Conservation (phyloP, 2,329 filamentous ascomycete species). For the Colletotrichum sp. region DNA sequence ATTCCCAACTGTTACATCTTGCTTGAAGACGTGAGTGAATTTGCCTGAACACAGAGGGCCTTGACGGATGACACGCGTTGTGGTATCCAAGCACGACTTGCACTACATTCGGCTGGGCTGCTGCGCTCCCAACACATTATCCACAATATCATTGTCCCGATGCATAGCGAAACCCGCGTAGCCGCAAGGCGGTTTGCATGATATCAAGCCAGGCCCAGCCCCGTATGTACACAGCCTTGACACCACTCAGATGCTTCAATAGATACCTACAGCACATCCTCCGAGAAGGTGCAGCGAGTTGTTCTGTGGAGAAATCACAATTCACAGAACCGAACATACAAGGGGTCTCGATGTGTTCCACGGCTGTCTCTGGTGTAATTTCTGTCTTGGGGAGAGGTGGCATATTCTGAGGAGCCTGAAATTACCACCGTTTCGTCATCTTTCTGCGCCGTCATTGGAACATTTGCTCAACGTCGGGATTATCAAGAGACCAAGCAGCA, state of each 20-base stretch:
- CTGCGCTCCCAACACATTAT: background rate
- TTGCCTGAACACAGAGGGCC: background rate
- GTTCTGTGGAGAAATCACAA: background rate
- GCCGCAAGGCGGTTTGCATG: background rate
- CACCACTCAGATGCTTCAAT: background rate
- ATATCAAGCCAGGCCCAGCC: background rate
- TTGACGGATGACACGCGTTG: background rate
- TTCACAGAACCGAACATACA: background rate
- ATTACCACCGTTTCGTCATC: background rate
- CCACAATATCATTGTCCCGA: background rate
- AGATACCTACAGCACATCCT: background rate
- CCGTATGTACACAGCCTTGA: background rate
- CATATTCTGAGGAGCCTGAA: background rate
- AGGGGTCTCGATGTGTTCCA: background rate
- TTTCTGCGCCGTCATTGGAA: background rate
- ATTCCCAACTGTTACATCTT: background rate
- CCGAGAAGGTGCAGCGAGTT: background rate
- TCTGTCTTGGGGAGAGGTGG: background rate
- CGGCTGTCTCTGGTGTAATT: background rate
- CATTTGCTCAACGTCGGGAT: background rate
- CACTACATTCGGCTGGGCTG: background rate
- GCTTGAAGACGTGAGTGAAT: background rate
- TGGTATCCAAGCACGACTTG: background rate
- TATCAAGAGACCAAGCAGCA: background rate
- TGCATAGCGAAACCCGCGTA: background rate